A percentile compares a stretch with the other conserved stretches of the same genome.
These are phyloP conservation scores for Murraya paniculata DNA, from an alignment of 345 rosid genomes.

Conservation along the genomic window DNA sequence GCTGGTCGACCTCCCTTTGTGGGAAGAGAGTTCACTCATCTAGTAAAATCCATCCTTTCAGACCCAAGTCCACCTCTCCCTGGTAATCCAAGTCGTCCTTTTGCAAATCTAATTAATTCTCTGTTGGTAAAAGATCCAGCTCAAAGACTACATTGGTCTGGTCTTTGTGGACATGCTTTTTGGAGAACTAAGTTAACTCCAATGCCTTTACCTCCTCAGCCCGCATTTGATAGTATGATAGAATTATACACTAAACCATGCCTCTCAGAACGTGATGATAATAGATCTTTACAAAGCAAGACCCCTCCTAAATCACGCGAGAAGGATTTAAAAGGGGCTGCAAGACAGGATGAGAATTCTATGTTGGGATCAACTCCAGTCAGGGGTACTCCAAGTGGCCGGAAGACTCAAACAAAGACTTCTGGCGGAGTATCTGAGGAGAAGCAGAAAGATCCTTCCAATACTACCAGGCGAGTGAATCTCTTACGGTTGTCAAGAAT, in stretches of 20 bases:
- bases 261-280: conserved; percentile 75
- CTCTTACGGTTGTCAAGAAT: conserved; percentile 90
- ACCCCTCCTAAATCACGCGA: conserved; percentile 73
- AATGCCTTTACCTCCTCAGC: conserved; percentile 76
- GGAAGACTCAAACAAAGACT: conserved; percentile 57
- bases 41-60: conserved; percentile 83
- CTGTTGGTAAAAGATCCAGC: conserved; percentile 91
- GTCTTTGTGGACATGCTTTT: conserved; percentile 83
- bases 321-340: conserved; percentile 63
- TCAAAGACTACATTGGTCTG: conserved; percentile 87
- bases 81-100: conserved; percentile 76
- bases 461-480: conserved; percentile 65
- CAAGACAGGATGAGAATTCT: conserved; percentile 64
- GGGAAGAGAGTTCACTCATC: conserved; percentile 84
- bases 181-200: conserved; percentile 63
- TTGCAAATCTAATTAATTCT: conserved; percentile 78
- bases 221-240: conserved; percentile 80
- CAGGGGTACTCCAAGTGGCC: conserved; percentile 55
- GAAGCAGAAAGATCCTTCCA: conserved; percentile 59
- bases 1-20: conserved; percentile 88
- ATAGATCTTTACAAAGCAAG: conserved; percentile 54
- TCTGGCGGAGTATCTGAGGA: conserved; percentile 56
- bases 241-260: conserved; percentile 66
- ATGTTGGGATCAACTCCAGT: conserved; percentile 52
- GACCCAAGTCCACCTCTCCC: conserved; percentile 90